Percentiles rank a stretch among this genome's conserved stretches.
Conservation (phyloP, 768 basidiomycete species). For the Mycena chlorophos region DNA sequence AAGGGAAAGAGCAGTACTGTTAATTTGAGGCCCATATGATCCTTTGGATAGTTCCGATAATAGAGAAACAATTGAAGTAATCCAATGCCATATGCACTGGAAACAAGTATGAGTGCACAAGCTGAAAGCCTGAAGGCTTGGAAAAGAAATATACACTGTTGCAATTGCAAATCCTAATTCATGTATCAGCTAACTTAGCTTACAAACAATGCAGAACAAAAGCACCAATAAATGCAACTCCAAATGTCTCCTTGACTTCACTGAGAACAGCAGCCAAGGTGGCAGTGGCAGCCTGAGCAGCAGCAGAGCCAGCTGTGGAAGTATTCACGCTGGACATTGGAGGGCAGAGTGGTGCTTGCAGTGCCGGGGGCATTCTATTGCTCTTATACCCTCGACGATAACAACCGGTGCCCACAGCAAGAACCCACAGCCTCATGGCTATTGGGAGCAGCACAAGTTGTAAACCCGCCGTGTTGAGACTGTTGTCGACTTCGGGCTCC, state of each 20-base stretch:
- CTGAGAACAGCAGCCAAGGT: slow-evolving; percentile 4
- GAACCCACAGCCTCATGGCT: no score
- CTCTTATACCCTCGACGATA: no score
- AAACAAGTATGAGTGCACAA: background rate
- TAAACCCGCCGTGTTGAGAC: no score
- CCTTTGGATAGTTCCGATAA: slow-evolving; percentile 9
- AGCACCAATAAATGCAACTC: slow-evolving; percentile 6
- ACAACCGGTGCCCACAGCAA: no score
- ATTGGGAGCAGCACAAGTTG: no score
- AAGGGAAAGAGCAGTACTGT: background rate
- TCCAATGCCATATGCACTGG: slow-evolving; percentile 11
- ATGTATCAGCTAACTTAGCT: background rate
- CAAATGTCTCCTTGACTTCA: slow-evolving; percentile 13
- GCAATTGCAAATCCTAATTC: slow-evolving; percentile 12
- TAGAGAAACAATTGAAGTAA: slow-evolving; percentile 10
- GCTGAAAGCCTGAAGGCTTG: no score
- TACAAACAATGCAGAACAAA: background rate
- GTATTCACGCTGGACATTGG: no score
- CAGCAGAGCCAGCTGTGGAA: no score
- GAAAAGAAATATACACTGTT: slow-evolving; percentile 1
- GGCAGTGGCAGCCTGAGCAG: no score
- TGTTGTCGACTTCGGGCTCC: no score
- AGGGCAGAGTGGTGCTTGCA: no score
- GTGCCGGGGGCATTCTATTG: no score
- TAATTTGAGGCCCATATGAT: slow-evolving; percentile 4